These are phyloP conservation scores for Zymoseptoria ardabiliae DNA, from an alignment of 2,329 filamentous ascomycete species.

Conservation along the genomic window DNA sequence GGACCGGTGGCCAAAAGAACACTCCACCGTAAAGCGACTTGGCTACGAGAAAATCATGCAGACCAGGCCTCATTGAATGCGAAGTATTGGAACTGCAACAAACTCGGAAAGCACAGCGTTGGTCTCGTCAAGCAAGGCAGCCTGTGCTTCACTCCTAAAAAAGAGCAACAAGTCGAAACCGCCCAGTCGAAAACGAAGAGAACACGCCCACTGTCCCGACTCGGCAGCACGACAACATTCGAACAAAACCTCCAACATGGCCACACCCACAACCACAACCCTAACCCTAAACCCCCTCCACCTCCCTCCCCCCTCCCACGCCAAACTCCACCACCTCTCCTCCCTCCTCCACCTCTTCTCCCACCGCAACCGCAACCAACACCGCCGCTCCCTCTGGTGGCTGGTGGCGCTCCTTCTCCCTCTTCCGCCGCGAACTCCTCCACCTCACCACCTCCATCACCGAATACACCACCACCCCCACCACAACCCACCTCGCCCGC, in stretches of 20 bases:
- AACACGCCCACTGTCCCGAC: too few relatives aligned
- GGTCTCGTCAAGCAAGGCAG: too few relatives aligned
- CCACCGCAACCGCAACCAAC: constrained; percentile 87
- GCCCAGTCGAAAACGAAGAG: too few relatives aligned
- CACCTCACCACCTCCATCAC: constrained; percentile 41
- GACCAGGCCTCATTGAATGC: too few relatives aligned
- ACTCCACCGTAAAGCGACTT: too few relatives aligned
- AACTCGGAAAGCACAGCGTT: too few relatives aligned
- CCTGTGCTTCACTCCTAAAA: too few relatives aligned
- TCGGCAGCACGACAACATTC: too few relatives aligned
- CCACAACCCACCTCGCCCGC: constrained; percentile 24
- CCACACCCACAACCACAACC: neutral
- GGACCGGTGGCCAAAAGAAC: too few relatives aligned
- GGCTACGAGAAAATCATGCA: too few relatives aligned
- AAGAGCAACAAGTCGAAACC: too few relatives aligned
- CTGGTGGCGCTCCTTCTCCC: constrained; percentile 73
- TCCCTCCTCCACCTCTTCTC: constrained; percentile 64
- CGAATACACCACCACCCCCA: constrained; percentile 18
- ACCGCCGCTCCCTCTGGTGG: constrained; percentile 77
- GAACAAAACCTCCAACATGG: neutral
- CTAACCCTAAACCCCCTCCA: constrained; percentile 2
- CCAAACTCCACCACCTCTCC: constrained; percentile 26
- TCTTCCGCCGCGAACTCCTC: constrained; percentile 60
- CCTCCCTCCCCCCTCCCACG: constrained; percentile 1
- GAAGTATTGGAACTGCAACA: too few relatives aligned